Conservation (phyloP, 176 grass and related monocot species). For the Aegilops umbellulata region DNA sequence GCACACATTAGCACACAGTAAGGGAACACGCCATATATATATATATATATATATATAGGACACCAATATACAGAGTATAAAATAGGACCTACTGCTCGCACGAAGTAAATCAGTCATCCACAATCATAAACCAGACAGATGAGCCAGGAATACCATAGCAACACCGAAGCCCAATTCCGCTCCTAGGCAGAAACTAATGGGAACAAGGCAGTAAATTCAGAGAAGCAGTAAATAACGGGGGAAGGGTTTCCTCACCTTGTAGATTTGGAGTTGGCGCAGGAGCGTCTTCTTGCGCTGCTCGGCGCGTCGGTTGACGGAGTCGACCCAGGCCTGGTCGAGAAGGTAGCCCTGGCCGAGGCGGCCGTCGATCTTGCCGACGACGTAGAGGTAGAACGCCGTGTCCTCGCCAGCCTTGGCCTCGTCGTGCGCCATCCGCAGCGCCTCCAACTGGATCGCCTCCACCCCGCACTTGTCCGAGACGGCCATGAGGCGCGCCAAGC, state of each 20-base stretch:
- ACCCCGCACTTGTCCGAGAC: slow-evolving; percentile 62
- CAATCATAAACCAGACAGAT: not conserved
- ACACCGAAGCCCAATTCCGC: not conserved
- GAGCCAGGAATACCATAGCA: not conserved
- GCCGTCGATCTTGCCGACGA: slow-evolving; percentile 39
- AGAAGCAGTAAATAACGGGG: not conserved
- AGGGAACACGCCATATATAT: no score
- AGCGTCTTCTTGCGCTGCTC: slow-evolving; percentile 79
- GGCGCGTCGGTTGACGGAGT: slow-evolving; percentile 52
- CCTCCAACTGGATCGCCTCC: slow-evolving; percentile 67
- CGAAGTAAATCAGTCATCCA: not conserved
- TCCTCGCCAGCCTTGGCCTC: slow-evolving; percentile 74
- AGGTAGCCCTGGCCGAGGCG: slow-evolving; percentile 51
- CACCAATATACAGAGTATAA: no score
- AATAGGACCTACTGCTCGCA: no score
- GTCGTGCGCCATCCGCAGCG: slow-evolving; percentile 86
- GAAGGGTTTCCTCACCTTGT: slow-evolving; percentile 48
- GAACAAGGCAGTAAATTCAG: not conserved
- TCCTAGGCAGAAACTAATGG: not conserved
- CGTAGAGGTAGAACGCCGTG: slow-evolving; percentile 50
- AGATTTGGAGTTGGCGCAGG: slow-evolving; percentile 81
- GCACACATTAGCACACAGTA: no score
- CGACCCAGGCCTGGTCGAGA: slow-evolving; percentile 64
- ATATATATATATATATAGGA: no score
- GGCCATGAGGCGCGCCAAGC: slow-evolving; percentile 63